Conservation (phyloP, 148 eudicot genomes). For the Rhododendron ferrugineum region DNA sequence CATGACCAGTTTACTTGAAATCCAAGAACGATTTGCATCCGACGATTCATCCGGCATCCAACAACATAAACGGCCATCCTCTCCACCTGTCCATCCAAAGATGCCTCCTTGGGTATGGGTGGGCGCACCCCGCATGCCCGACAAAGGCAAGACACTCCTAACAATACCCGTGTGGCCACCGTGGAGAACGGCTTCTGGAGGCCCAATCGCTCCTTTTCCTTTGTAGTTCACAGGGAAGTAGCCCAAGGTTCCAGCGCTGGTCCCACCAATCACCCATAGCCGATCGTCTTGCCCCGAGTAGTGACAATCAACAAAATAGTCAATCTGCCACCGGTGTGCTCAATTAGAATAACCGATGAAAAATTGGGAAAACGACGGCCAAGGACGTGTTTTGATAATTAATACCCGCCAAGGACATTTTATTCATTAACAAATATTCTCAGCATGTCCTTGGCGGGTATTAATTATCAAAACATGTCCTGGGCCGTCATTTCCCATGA, state of each 20-base stretch:
- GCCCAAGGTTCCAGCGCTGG: slow-evolving; percentile 71
- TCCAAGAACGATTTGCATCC: slow-evolving; percentile 63
- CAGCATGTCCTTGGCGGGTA: no score
- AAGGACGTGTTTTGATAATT: no score
- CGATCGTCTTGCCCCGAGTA: slow-evolving; percentile 54
- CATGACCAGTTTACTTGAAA: slow-evolving; percentile 47
- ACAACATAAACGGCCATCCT: slow-evolving; percentile 93
- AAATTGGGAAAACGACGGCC: no score
- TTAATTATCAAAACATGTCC: no score
- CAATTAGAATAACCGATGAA: background rate
- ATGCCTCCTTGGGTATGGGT: slow-evolving; percentile 45
- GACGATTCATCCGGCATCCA: slow-evolving; percentile 69
- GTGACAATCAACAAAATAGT: slow-evolving; percentile 92
- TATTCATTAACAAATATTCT: no score
- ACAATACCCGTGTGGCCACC: slow-evolving; percentile 82
- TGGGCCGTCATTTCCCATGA: no score
- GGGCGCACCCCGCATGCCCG: slow-evolving; percentile 21
- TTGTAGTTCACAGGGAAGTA: slow-evolving; percentile 67
- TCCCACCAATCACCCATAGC: slow-evolving; percentile 85
- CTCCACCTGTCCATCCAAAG: slow-evolving; percentile 97
- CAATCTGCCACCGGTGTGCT: slow-evolving; percentile 49
- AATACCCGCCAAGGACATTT: no score
- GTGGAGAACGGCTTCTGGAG: slow-evolving; percentile 79
- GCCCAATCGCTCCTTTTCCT: slow-evolving; percentile 33
- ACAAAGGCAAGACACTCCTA: slow-evolving; percentile 62